phyloP scores from a whole-genome alignment of 352 stramenopile genomes.

The Phytophthora capsici region DNA sequence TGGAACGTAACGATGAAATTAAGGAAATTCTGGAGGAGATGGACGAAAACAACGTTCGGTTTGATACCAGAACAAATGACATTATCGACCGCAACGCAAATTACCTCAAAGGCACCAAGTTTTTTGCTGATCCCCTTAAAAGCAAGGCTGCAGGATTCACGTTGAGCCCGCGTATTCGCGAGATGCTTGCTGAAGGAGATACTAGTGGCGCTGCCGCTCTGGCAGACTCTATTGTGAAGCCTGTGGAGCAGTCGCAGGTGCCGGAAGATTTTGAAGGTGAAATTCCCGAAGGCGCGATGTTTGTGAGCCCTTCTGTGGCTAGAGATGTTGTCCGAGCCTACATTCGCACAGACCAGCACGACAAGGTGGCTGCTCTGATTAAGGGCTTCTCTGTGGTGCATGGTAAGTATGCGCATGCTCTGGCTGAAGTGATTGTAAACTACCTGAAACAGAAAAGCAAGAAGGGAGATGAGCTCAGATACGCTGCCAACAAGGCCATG shows the following conservation, averaged over 20 bases:
- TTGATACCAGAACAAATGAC: constrained; percentile 60
- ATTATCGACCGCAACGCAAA: constrained; percentile 67
- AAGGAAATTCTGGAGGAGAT: constrained; percentile 68
- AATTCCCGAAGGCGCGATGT: constrained; percentile 35
- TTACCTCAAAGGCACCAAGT: constrained; percentile 47
- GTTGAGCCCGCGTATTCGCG: constrained; percentile 53
- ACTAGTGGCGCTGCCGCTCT: constrained; percentile 43
- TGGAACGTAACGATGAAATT: constrained; percentile 75
- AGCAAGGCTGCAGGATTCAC: constrained; percentile 37
- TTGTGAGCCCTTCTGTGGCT: constrained; percentile 48
- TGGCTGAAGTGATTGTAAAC: constrained; percentile 54
- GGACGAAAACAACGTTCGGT: constrained; percentile 55
- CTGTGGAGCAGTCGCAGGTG: constrained; percentile 47
- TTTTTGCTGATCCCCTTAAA: constrained; percentile 33
- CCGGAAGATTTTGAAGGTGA: constrained; percentile 38
- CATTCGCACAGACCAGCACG: constrained; percentile 52
- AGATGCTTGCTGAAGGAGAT: constrained; percentile 49
- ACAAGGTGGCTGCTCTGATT: constrained; percentile 62
- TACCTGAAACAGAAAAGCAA: constrained; percentile 49
- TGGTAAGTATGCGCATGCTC: constrained; percentile 50
- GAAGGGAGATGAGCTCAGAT: constrained; percentile 50
- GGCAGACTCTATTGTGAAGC: constrained; percentile 47
- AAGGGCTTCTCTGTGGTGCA: constrained; percentile 55
- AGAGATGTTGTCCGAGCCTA: constrained; percentile 56
- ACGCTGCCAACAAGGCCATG: constrained; percentile 61